Evolutionary conservation across 495 filamentous ascomycete species (phyloP).

Genomic region (Chlorociboria aeruginascens): DNA sequence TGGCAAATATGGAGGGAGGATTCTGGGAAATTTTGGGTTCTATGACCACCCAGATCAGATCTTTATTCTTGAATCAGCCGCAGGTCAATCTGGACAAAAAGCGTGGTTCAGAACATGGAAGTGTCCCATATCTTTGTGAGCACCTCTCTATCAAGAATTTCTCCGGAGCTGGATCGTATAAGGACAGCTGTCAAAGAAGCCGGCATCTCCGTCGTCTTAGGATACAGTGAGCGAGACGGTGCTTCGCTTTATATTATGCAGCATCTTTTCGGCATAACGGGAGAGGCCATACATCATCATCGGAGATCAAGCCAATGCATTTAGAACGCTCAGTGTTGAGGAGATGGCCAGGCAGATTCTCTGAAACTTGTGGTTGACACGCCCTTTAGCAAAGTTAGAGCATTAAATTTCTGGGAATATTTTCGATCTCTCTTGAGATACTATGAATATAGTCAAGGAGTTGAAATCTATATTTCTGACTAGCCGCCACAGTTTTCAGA

Average conservation of each 20-base stretch:
- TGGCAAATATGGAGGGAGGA: neutral
- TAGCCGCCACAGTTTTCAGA: constrained; percentile 34
- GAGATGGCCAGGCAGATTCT: constrained; percentile 35
- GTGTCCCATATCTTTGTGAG: constrained; percentile 28
- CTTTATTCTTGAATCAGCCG: neutral
- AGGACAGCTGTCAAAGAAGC: constrained; percentile 26
- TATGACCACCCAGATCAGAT: neutral
- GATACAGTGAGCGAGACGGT: constrained; percentile 38
- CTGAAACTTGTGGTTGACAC: constrained; percentile 31
- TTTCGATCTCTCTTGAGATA: constrained; percentile 49
- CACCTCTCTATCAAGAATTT: constrained; percentile 34
- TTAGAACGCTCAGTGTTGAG: constrained; percentile 53
- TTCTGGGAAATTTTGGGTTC: neutral
- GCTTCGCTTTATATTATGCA: constrained; percentile 46
- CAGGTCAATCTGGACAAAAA: neutral
- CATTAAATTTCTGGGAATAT: constrained; percentile 44
- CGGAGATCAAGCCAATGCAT: constrained; percentile 49
- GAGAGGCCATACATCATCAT: constrained; percentile 31
- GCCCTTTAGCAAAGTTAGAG: constrained; percentile 32
- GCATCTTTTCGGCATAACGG: constrained; percentile 33
- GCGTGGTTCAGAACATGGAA: neutral
- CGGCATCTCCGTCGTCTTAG: constrained; percentile 36
- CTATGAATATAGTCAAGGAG: constrained; percentile 36
- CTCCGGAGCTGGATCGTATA: constrained; percentile 36
- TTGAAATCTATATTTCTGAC: constrained; percentile 44